These are phyloP conservation scores for Aegilops umbellulata DNA, from an alignment of 176 grass and related monocot genomes.

Conservation along the genomic window DNA sequence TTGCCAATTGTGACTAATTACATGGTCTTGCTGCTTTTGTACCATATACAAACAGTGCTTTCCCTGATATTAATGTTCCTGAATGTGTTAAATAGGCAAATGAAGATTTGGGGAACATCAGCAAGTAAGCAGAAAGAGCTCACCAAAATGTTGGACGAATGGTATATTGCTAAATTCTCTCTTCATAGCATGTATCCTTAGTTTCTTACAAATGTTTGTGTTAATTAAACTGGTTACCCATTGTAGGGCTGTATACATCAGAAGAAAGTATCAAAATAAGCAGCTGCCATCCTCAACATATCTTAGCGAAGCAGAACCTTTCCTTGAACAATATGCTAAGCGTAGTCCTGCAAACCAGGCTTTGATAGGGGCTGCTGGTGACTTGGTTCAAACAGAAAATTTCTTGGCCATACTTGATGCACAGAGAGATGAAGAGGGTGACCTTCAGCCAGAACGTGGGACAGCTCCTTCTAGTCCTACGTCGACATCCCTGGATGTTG, in stretches of 20 bases:
- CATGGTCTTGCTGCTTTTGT: conserved; percentile 1
- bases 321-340: conserved; percentile 92
- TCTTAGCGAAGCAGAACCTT: conserved; percentile 90
- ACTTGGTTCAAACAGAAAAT: conserved; percentile 81
- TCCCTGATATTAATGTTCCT: conserved; percentile 33
- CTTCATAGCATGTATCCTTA: not conserved
- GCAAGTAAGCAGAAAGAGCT: conserved; percentile 77
- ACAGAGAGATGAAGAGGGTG: conserved; percentile 87
- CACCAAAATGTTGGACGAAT: conserved; percentile 98
- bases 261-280: conserved; percentile 76
- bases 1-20: not conserved
- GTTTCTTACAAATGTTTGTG: conserved; percentile 17
- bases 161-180: conserved; percentile 51
- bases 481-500: conserved; percentile 40
- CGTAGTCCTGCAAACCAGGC: conserved; percentile 75
- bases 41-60: not conserved
- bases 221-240: conserved; percentile 23
- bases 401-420: conserved; percentile 78
- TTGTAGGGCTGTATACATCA: conserved; percentile 78
- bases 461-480: conserved; percentile 49
- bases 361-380: conserved; percentile 85
- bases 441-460: conserved; percentile 58
- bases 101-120: conserved; percentile 95
- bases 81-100: conserved; percentile 59
- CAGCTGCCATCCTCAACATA: conserved; percentile 74